Base-by-base conservation (phyloP, 306 rosid species). In the Quercus cerris region DNA sequence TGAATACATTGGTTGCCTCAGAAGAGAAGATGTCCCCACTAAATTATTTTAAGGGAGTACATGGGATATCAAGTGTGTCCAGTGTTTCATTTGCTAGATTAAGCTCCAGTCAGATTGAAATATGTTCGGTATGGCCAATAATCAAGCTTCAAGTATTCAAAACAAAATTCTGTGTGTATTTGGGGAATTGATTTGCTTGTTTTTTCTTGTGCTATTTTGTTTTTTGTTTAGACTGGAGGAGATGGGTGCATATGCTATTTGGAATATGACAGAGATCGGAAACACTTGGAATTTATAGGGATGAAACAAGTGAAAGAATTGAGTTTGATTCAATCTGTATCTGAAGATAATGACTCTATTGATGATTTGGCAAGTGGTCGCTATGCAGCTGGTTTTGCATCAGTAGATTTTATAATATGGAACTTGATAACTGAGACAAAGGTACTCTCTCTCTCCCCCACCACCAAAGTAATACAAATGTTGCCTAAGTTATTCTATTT, bases 261-360 rank as follows among this genome's bases (percentile, higher is more conserved):
- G 84, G 96, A 95, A 87, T 95, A 90, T 84, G 85, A 89, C 76
- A 85, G 76, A 78, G 91, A 84, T 80, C 82, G 52, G 78, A 81
- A 85, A 78, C 68, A 58, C 75, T 90, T 95, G 89, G 96, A 95
- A 85, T 95, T 95, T 83, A 84, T 80, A 15, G 98, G 99, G 87
- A 87, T 95, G 99, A 95, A 89, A 81, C 98, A 95, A 88, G 93
- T 93, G 80, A 95, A 93, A 77, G 99, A 91, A 75, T 85, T 95
- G 90, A 81, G 87, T 91, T 85, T 91, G 84, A 87, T 95, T 78
- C 90, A 90, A 64, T 78, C 92, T 67, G 88, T 88, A 51, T 81
- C 87, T 75, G 72, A 69, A 57, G 79, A 85, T 83, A 81, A 68
- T 77, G 83, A 82, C 75, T 84, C 83, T 35, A 78, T 51, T 77